A percentile compares a stretch with the other conserved stretches of the same genome.
Evolutionary conservation across 2,329 filamentous ascomycete genomes (phyloP).

Genomic region (Monosporascus cannonballus): DNA sequence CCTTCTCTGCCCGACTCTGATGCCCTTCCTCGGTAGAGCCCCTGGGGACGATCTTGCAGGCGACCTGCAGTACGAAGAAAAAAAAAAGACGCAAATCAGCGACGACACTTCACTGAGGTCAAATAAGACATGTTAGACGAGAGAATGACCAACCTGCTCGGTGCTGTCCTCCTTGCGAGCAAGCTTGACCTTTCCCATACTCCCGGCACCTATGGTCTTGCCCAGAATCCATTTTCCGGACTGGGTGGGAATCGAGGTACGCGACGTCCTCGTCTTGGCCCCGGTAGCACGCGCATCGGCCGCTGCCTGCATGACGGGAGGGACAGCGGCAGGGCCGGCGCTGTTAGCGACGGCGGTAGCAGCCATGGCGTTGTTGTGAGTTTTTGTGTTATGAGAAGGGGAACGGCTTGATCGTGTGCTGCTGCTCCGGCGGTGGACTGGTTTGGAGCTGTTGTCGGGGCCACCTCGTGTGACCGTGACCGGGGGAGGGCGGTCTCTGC

Average conservation of each 20-base stretch:
- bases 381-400: neutral
- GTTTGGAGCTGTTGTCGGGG: constrained; percentile 47
- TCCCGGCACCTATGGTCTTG: constrained; percentile 94
- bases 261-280: constrained; percentile 48
- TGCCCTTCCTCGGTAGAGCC: constrained; percentile 83
- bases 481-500: constrained; percentile 50
- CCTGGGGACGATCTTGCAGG: constrained; percentile 93
- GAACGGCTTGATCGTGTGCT: constrained; percentile 41
- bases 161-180: constrained; percentile 84
- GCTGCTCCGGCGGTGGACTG: constrained; percentile 43
- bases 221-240: constrained; percentile 92
- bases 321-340: constrained; percentile 44
- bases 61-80: constrained; percentile 56
- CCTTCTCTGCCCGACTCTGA: constrained; percentile 64
- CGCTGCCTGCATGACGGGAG: constrained; percentile 37
- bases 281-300: constrained; percentile 42
- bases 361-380: constrained; percentile 38
- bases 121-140: constrained; percentile 4
- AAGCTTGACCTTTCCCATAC: constrained; percentile 98
- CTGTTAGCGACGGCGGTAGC: constrained; percentile 46
- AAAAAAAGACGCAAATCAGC: neutral
- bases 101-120: neutral
- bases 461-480: constrained; percentile 28
- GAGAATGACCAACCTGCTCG: constrained; percentile 64
- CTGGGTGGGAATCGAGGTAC: constrained; percentile 82